These are phyloP conservation scores for Wolfiporia cocos DNA, from an alignment of 1,284 basidiomycete species.

Conservation along the genomic window DNA sequence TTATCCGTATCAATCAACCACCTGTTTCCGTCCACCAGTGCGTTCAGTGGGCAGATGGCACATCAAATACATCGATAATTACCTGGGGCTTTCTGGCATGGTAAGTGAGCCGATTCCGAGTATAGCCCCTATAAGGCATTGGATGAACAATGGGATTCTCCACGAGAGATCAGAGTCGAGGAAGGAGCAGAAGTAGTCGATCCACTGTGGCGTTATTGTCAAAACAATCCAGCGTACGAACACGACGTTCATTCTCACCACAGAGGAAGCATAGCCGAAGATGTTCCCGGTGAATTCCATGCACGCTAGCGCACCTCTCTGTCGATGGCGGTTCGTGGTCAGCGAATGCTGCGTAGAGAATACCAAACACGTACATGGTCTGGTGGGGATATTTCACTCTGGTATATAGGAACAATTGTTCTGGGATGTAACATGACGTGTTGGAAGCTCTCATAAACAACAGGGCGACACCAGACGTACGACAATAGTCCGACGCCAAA, in stretches of 20 bases:
- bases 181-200: conserved; percentile 92
- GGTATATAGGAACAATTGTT: conserved; percentile 97
- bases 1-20: conserved; percentile 91
- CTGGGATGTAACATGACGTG: conserved; percentile 31
- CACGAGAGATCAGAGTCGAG: conserved; percentile 79
- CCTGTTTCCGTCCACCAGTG: conserved; percentile 36
- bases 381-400: conserved; percentile 94
- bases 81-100: conserved; percentile 92
- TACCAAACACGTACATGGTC: conserved; percentile 62
- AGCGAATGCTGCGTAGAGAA: conserved; percentile 10
- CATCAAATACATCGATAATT: conserved; percentile 9
- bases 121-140: conserved; percentile 83
- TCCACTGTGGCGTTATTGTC: conserved; percentile 61
- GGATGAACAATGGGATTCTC: conserved; percentile 82
- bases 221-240: not conserved
- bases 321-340: conserved; percentile 3
- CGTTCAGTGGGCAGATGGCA: no score
- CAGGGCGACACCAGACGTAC: conserved; percentile 38
- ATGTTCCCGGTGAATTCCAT: conserved; percentile 97
- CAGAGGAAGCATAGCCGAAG: conserved; percentile 90
- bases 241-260: conserved; percentile 54
- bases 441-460: conserved; percentile 1
- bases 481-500: conserved; percentile 92
- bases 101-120: conserved; percentile 80
- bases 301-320: conserved; percentile 89